Base-by-base conservation (phyloP, 768 basidiomycete genomes). In the Serendipita sp. region DNA sequence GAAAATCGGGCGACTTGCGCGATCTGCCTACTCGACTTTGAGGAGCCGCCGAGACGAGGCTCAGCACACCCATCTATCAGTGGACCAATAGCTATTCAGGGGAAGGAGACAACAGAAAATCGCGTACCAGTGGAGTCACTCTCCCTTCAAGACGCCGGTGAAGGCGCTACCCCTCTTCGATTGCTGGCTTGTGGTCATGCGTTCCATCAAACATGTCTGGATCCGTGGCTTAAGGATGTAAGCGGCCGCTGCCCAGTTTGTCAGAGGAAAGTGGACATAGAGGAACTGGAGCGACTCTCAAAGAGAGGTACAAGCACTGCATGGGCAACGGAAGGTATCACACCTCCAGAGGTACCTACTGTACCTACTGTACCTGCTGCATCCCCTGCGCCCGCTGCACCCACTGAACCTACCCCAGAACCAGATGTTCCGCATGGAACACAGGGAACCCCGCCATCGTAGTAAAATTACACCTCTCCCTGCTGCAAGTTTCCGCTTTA, bases 151-250 rank as follows among this genome's bases (percentile, higher is more conserved):
- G 88, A 90, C 72, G 86, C 86, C 2, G 87, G 88, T 7, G 83
- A 85, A 65, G 87, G 86, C 0, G 79, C 85, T 1, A 86, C 90
- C 66, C 89, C 89, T 3, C 73, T 95, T 68, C 77, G 91, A 70
- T 72, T 90, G 44, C 73, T 93, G 62, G 78, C 77, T 2, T 95
- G 92, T 68, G 86, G 86, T 2, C 92, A 95, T 77, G 88, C 88
- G 54, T 95, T 91, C 75, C 92, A 95, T 75, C 84, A 89, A 88
- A 84, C 85, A 28, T 95, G 91, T 72, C 74, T 94, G 47, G 91
- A 95, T 71, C 89, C 90, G 23, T 95, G 92, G 92, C 74, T 95
- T 62, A 84, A 77, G 2, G 85, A 88, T 66, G 85, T 91, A 13
- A 90, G 88, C 34, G 91, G 89, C 3, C 81, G 90, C 36, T 95